Evolutionary conservation across 1,284 basidiomycete genomes (phyloP).

Genomic region (Xerocomus nothofagi): DNA sequence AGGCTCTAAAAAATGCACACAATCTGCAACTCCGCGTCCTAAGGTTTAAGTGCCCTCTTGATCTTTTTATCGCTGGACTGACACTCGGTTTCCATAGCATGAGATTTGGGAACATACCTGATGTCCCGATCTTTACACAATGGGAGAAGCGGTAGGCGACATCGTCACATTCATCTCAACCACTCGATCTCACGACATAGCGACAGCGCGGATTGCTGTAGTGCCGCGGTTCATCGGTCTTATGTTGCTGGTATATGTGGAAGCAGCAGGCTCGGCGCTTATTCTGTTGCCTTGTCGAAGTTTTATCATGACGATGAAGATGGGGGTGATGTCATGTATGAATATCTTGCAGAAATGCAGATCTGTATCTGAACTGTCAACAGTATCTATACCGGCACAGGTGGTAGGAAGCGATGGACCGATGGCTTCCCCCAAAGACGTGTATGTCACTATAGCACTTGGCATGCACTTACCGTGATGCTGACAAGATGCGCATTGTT

Average conservation of each 20-base stretch:
- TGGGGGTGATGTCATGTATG: slow-evolving; percentile 30
- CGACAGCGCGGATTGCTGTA: slow-evolving; percentile 14
- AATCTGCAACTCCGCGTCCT: background rate
- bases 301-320: slow-evolving; percentile 28
- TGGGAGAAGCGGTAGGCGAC: slow-evolving; percentile 20
- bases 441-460: slow-evolving; percentile 10
- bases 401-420: slow-evolving; percentile 16
- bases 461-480: background rate
- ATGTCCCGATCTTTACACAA: slow-evolving; percentile 16
- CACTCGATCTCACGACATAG: background rate
- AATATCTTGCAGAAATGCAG: background rate
- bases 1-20: background rate
- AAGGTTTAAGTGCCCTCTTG: slow-evolving; percentile 6
- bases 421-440: slow-evolving; percentile 15
- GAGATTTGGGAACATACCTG: slow-evolving; percentile 24
- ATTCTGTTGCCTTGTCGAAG: slow-evolving; percentile 25
- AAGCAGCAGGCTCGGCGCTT: slow-evolving; percentile 7
- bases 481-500: background rate
- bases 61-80: background rate
- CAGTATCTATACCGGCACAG: slow-evolving; percentile 32
- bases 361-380: slow-evolving; percentile 3
- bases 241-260: slow-evolving; percentile 26
- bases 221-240: slow-evolving; percentile 22
- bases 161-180: background rate
- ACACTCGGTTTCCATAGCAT: slow-evolving; percentile 6